Evolutionary conservation across 78 protist species (phyloP), one percentile per base, ranked within the genome.

Genomic region (Dictyostelium intermedium): DNA sequence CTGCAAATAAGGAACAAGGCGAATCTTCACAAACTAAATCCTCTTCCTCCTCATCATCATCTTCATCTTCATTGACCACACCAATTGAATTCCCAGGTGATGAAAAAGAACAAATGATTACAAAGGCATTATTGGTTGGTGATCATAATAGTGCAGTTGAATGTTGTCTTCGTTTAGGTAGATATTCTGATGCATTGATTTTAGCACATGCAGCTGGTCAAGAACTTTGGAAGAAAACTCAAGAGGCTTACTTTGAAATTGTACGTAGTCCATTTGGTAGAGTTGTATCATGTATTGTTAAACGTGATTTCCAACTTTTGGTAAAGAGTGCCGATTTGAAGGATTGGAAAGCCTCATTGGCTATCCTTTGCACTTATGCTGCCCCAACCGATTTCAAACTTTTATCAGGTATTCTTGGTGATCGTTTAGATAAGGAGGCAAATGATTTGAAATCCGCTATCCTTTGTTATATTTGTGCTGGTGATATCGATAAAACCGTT

Each of bases 381-480:
- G 18, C 92, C 43, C 76, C 93, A n/a, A 78, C 91, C 23, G 95
- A 69, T 74, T 92, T 95, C n/a, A 56, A 87, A 32, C 43, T 27
- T 6, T 84, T 97, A 16, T 91, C 95, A 83, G 84, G 91, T 41
- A 20, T 39, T 16, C 84, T 96, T 4, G 98, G 91, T 41, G 91
- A 72, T 18, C 93, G 98, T 63, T 87, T 96, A 23, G 45, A 76
- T 50, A 77, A 66, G 1, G 95, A 96, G n/a, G 82, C 82, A 0
- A 81, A 80, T 20, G 96, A 96, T 30, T 53, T 25, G 11, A 78
- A 60, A 34, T 25, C 91, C 2, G 98, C 98, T 34, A 92, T 84
- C 18, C 92, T 91, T 41, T 97, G 98, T 87, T 97, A 91, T 73
- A 97, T 97, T 45, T 97, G 98, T 63, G 97, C 98, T n/a, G 96